A percentile compares a stretch with the other conserved stretches of the same genome.
phyloP scores from a whole-genome alignment of 495 filamentous ascomycete genomes.

The Penicillium malachiteum region DNA sequence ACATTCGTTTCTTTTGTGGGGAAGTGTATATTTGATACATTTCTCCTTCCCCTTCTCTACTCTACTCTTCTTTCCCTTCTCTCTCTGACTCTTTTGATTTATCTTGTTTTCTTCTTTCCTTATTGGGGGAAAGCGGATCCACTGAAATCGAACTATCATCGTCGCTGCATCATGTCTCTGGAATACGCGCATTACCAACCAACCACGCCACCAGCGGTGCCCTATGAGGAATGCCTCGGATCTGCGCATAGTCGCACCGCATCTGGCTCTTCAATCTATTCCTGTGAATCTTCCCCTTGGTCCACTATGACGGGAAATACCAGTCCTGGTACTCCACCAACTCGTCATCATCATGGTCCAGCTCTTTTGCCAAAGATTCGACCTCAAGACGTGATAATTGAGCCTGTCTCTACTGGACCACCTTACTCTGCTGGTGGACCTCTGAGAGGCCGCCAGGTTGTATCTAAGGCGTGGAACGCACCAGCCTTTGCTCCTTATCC shows the following conservation, averaged over 20 bases:
- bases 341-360: slow-evolving; percentile 73
- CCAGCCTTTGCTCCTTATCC: slow-evolving; percentile 46
- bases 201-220: slow-evolving; percentile 43
- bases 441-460: slow-evolving; percentile 52
- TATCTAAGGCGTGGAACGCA: slow-evolving; percentile 56
- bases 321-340: slow-evolving; percentile 70
- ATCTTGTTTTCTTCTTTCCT: not conserved
- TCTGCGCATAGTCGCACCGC: slow-evolving; percentile 43
- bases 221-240: slow-evolving; percentile 31
- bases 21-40: not conserved
- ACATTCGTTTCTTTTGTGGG: slow-evolving; percentile 14
- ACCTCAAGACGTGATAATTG: slow-evolving; percentile 76
- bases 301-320: slow-evolving; percentile 70
- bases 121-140: not conserved
- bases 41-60: not conserved
- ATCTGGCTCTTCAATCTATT: slow-evolving; percentile 53
- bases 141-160: not conserved
- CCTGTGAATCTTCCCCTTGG: slow-evolving; percentile 74
- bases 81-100: not conserved
- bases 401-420: slow-evolving; percentile 40
- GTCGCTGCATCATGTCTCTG: slow-evolving; percentile 41
- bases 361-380: slow-evolving; percentile 84
- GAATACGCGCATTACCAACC: slow-evolving; percentile 47
- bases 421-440: slow-evolving; percentile 29
- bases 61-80: not conserved